Conservation (phyloP, 2,329 filamentous ascomycete genomes). For the Albophoma yamanashiensis region DNA sequence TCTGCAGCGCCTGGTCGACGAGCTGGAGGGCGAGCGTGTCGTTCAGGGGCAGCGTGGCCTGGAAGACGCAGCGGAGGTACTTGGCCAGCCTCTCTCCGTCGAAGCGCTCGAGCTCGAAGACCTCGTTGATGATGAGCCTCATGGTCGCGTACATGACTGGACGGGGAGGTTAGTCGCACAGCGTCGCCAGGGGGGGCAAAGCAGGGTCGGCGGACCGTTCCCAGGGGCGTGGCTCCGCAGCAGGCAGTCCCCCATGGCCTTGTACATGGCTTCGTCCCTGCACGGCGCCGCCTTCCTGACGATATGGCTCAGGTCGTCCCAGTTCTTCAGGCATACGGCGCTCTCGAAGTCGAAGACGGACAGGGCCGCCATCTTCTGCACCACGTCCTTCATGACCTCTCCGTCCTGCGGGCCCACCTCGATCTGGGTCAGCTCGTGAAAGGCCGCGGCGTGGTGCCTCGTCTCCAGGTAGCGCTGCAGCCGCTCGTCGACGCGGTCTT, state of each 20-base stretch:
- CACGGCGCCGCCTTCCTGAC: slow-evolving; percentile 40
- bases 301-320: slow-evolving; percentile 53
- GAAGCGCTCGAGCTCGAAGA: slow-evolving; percentile 46
- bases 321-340: slow-evolving; percentile 53
- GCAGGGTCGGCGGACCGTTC: slow-evolving; percentile 26
- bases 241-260: slow-evolving; percentile 56
- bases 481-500: slow-evolving; percentile 38
- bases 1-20: slow-evolving; percentile 49
- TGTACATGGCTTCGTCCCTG: slow-evolving; percentile 36
- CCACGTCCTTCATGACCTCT: slow-evolving; percentile 38
- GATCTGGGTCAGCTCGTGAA: slow-evolving; percentile 35
- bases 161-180: not conserved
- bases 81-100: slow-evolving; percentile 53
- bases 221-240: slow-evolving; percentile 41
- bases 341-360: slow-evolving; percentile 74
- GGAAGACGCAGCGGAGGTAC: slow-evolving; percentile 71
- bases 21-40: slow-evolving; percentile 46
- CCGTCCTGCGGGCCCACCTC: slow-evolving; percentile 28
- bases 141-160: slow-evolving; percentile 42
- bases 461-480: slow-evolving; percentile 51
- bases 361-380: slow-evolving; percentile 53
- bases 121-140: slow-evolving; percentile 59
- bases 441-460: slow-evolving; percentile 49
- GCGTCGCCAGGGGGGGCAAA: not conserved
- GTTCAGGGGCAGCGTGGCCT: slow-evolving; percentile 49